Evolutionary conservation across 768 basidiomycete species (phyloP).

Genomic region (Podaxis sp.): DNA sequence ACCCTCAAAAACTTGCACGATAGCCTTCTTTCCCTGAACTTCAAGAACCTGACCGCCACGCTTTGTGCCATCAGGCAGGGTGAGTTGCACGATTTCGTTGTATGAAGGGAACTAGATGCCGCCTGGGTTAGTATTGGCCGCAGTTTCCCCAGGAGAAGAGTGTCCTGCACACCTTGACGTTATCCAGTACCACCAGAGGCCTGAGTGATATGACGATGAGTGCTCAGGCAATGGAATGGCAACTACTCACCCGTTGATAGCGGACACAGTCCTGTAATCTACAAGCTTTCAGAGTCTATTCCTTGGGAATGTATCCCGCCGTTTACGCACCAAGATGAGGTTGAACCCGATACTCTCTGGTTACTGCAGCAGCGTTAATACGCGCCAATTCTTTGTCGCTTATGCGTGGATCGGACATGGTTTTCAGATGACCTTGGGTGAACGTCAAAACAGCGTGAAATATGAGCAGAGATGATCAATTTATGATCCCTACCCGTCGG

Average conservation of each 20-base stretch:
- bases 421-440: neutral
- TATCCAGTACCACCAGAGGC: slow-evolving; percentile 94
- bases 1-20: slow-evolving; percentile 99
- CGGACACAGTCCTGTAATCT: slow-evolving; percentile 99
- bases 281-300: slow-evolving; percentile 20
- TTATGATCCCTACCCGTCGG: neutral
- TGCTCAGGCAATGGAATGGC: slow-evolving; percentile 6
- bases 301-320: slow-evolving; percentile 12
- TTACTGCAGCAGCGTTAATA: slow-evolving; percentile 88
- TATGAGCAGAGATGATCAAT: neutral
- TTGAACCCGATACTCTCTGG: slow-evolving; percentile 83
- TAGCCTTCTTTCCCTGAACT: slow-evolving; percentile 97
- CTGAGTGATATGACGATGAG: slow-evolving; percentile 37
- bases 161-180: slow-evolving; percentile 76
- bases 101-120: slow-evolving; percentile 84
- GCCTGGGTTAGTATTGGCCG: slow-evolving; percentile 5
- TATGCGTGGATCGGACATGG: slow-evolving; percentile 58
- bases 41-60: slow-evolving; percentile 98
- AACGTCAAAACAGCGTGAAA: neutral
- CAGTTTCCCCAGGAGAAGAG: slow-evolving; percentile 5
- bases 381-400: slow-evolving; percentile 73
- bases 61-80: slow-evolving; percentile 91
- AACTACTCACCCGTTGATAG: slow-evolving; percentile 85
- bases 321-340: slow-evolving; percentile 76
- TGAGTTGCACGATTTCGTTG: slow-evolving; percentile 97